phyloP scores from a whole-genome alignment of 2,329 filamentous ascomycete genomes.

The Drechslerella dactyloides region DNA sequence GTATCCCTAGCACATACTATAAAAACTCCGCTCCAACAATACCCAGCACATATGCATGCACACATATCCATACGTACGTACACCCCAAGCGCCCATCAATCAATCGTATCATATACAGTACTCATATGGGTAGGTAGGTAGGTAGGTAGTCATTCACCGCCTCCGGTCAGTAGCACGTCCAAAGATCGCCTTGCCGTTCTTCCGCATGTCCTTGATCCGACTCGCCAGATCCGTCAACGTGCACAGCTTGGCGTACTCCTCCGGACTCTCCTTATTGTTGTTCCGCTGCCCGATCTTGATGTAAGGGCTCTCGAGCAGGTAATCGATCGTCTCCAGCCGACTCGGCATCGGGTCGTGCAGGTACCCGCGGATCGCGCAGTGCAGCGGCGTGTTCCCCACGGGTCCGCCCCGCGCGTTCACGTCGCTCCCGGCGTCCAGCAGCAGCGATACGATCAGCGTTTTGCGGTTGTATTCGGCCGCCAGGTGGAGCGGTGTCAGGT shows the following conservation, averaged over 20 bases:
- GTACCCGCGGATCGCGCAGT: slow-evolving; percentile 45
- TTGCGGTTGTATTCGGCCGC: slow-evolving; percentile 47
- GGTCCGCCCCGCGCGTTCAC: slow-evolving; percentile 41
- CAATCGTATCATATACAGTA: too few species aligned
- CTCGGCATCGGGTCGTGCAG: slow-evolving; percentile 49
- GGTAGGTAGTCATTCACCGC: too few species aligned
- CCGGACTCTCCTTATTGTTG: slow-evolving; percentile 47
- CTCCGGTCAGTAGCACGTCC: slow-evolving; percentile 25
- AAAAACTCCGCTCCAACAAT: too few species aligned
- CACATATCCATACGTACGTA: too few species aligned
- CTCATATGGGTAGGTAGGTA: too few species aligned
- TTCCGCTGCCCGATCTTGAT: slow-evolving; percentile 48
- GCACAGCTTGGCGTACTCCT: slow-evolving; percentile 48
- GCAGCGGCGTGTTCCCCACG: slow-evolving; percentile 47
- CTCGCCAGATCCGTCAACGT: slow-evolving; percentile 41
- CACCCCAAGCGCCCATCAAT: too few species aligned
- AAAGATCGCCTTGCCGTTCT: slow-evolving; percentile 49
- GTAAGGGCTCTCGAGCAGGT: slow-evolving; percentile 45
- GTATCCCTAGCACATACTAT: too few species aligned
- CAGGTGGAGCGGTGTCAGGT: slow-evolving; percentile 41
- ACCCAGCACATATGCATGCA: too few species aligned
- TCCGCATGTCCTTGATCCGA: slow-evolving; percentile 49
- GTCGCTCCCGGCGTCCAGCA: slow-evolving; percentile 35
- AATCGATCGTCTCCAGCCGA: slow-evolving; percentile 45
- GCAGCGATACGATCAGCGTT: slow-evolving; percentile 40